Percentiles rank a stretch among this genome's conserved stretches.
Evolutionary conservation across 805 yeast species (phyloP).

Genomic region (Starmerella asiatica): DNA sequence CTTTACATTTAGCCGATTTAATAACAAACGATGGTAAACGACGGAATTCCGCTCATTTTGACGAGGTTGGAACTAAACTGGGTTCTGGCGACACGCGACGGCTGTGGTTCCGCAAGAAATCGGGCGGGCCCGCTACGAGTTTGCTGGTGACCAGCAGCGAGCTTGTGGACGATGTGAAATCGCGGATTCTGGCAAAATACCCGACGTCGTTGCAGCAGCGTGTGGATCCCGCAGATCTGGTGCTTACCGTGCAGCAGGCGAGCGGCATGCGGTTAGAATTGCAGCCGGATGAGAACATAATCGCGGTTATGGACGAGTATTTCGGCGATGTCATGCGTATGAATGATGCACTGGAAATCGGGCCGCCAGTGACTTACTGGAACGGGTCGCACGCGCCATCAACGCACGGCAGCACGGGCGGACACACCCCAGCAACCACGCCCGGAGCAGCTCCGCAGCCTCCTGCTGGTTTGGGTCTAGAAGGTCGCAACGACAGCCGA

Average conservation of each 20-base stretch:
- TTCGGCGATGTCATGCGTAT: slow-evolving; percentile 58
- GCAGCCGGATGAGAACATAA: slow-evolving; percentile 49
- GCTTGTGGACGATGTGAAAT: slow-evolving; percentile 65
- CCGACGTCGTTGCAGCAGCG: slow-evolving; percentile 50
- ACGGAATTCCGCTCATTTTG: too few species aligned
- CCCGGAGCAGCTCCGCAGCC: neutral
- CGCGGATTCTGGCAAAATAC: slow-evolving; percentile 46
- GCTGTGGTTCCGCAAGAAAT: slow-evolving; percentile 18
- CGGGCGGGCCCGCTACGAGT: slow-evolving; percentile 47
- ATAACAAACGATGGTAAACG: too few species aligned
- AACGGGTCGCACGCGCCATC: neutral
- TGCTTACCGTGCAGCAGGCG: slow-evolving; percentile 19
- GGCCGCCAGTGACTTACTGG: slow-evolving; percentile 10
- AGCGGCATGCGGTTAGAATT: slow-evolving; percentile 17
- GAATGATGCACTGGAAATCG: slow-evolving; percentile 51
- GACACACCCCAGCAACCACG: neutral
- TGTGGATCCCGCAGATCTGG: slow-evolving; percentile 56
- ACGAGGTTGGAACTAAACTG: too few species aligned
- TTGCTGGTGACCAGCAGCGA: slow-evolving; percentile 47
- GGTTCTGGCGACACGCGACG: slow-evolving; percentile 4
- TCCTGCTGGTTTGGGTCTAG: neutral
- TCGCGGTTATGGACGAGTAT: slow-evolving; percentile 43
- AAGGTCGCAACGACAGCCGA: neutral
- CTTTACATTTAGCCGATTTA: too few species aligned
- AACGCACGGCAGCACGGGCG: neutral